phyloP scores from a whole-genome alignment of 768 basidiomycete genomes.

The Tulasnella sp. region DNA sequence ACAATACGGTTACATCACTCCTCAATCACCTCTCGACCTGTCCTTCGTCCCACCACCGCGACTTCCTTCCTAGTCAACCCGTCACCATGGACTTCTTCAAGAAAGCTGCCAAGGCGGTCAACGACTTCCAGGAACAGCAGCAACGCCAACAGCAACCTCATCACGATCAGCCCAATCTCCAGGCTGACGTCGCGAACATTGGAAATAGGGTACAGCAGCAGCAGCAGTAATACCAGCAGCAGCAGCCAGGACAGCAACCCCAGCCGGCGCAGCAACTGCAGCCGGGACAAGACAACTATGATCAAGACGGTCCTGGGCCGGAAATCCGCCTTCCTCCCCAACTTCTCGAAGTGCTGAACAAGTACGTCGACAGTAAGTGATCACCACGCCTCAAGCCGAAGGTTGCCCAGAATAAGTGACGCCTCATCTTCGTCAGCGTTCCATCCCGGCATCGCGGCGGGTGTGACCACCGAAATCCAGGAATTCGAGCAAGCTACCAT shows the following conservation, averaged over 20 bases:
- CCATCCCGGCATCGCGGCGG: constrained; percentile 6
- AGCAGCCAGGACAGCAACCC: neutral
- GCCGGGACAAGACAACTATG: neutral
- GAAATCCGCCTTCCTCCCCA: constrained; percentile 11
- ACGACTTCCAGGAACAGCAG: constrained; percentile 6
- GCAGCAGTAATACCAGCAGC: constrained; percentile 14
- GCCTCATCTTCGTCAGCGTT: neutral
- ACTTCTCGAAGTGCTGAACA: constrained; percentile 9
- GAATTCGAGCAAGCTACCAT: constrained; percentile 13
- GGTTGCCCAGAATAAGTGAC: neutral
- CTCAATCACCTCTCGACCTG: neutral
- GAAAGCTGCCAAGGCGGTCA: neutral
- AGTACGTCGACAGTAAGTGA: constrained; percentile 23
- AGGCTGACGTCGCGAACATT: neutral
- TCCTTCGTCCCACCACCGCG: neutral
- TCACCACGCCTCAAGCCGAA: neutral
- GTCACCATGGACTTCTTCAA: constrained; percentile 19
- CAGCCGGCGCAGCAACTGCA: neutral
- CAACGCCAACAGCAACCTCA: neutral
- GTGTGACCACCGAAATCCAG: constrained; percentile 16
- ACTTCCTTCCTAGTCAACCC: neutral
- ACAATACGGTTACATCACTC: neutral
- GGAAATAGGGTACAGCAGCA: constrained; percentile 8
- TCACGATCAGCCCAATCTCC: constrained; percentile 4
- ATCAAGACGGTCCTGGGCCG: neutral